Conservation (phyloP, 345 rosid genomes). For the Moricandia arvensis region DNA sequence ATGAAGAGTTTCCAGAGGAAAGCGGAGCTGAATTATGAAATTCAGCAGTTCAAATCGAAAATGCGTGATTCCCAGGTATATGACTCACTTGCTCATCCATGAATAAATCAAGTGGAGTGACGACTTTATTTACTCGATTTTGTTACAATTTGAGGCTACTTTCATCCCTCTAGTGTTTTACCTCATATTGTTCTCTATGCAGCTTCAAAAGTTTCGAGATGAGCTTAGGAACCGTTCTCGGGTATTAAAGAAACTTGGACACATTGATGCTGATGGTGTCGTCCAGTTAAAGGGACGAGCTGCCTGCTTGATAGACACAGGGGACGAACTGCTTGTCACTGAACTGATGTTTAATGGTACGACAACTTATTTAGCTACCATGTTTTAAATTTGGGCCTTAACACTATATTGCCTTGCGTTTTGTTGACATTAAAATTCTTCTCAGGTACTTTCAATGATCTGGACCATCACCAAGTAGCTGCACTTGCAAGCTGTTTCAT, state of each 20-base stretch:
- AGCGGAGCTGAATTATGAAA: slow-evolving; percentile 92
- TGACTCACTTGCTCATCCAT: slow-evolving; percentile 2
- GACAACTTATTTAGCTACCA: slow-evolving; percentile 5
- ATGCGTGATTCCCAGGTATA: slow-evolving; percentile 99
- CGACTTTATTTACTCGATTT: background rate
- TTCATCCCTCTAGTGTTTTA: slow-evolving; percentile 15
- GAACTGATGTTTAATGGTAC: slow-evolving; percentile 97
- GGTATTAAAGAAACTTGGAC: slow-evolving; percentile 93
- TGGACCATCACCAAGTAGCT: slow-evolving; percentile 96
- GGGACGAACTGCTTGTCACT: slow-evolving; percentile 97
- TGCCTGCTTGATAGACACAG: slow-evolving; percentile 98
- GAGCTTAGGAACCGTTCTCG: slow-evolving; percentile 91
- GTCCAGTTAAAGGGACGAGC: slow-evolving; percentile 96
- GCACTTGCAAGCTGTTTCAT: slow-evolving; percentile 99
- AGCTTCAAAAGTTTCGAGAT: slow-evolving; percentile 95
- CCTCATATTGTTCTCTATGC: slow-evolving; percentile 27
- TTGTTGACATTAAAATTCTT: slow-evolving; percentile 23
- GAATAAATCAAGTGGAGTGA: background rate
- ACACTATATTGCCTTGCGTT: background rate
- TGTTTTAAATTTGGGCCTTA: slow-evolving; percentile 13
- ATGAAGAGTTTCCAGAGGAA: slow-evolving; percentile 74
- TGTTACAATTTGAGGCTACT: background rate
- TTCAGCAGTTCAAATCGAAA: slow-evolving; percentile 89
- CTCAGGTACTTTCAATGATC: slow-evolving; percentile 90
- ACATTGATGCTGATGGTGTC: slow-evolving; percentile 80